These are phyloP conservation scores for Tolypocladium capitatum DNA, from an alignment of 2,329 filamentous ascomycete genomes.

Conservation along the genomic window DNA sequence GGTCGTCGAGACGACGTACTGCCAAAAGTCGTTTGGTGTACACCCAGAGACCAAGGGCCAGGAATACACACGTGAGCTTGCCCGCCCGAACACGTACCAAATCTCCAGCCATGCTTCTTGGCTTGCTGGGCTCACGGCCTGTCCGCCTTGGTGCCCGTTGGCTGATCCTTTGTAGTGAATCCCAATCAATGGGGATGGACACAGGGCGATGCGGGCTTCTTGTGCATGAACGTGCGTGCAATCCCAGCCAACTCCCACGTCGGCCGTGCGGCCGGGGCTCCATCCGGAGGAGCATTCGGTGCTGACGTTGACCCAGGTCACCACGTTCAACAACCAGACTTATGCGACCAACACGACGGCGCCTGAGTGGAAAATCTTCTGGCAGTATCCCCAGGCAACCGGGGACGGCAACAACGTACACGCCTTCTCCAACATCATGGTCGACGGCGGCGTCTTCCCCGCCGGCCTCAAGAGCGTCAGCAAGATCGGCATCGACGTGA, in stretches of 20 bases:
- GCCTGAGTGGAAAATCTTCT: slow-evolving; percentile 38
- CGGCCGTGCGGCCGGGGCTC: background rate
- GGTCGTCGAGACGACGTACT: slow-evolving; percentile 22
- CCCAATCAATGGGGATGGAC: slow-evolving; percentile 42
- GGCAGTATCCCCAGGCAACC: slow-evolving; percentile 31
- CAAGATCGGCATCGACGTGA: slow-evolving; percentile 28
- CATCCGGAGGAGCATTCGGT: background rate
- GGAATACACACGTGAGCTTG: slow-evolving; percentile 32
- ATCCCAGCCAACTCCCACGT: background rate
- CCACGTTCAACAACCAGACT: slow-evolving; percentile 34
- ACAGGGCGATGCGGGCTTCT: slow-evolving; percentile 20
- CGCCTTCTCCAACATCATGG: slow-evolving; percentile 39
- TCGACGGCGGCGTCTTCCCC: slow-evolving; percentile 31
- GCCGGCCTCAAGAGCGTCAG: slow-evolving; percentile 23
- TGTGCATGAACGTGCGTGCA: slow-evolving; percentile 40
- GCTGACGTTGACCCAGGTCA: slow-evolving; percentile 22
- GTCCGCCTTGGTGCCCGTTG: background rate
- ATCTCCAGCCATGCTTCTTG: background rate
- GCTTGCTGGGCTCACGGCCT: no score
- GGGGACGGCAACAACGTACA: slow-evolving; percentile 28
- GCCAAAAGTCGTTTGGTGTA: slow-evolving; percentile 31
- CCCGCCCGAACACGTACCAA: background rate
- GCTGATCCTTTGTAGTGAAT: slow-evolving; percentile 27
- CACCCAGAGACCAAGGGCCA: slow-evolving; percentile 27
- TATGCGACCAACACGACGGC: slow-evolving; percentile 32